These are phyloP conservation scores for Rhynchospora pubera DNA, from an alignment of 176 grass and related monocot species.

Conservation along the genomic window DNA sequence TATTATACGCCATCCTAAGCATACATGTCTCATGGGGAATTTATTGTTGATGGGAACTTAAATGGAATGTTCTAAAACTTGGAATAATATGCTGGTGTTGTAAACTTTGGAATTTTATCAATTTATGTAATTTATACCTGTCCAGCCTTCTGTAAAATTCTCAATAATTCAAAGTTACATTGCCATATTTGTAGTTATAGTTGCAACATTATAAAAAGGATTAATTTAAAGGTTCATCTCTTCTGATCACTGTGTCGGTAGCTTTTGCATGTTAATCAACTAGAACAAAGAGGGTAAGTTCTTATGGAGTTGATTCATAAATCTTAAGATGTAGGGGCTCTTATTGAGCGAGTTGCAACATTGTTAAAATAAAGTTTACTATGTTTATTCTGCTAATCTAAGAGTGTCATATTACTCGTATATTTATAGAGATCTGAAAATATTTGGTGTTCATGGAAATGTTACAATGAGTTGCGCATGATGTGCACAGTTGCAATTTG, in stretches of 20 bases:
- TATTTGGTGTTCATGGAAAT: not conserved
- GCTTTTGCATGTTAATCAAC: not conserved
- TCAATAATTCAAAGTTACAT: not conserved
- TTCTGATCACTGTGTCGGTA: not conserved
- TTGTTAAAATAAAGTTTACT: not conserved
- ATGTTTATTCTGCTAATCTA: not conserved
- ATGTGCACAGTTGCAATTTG: not conserved
- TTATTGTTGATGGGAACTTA: not conserved
- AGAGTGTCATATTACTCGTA: not conserved
- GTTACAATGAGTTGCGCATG: no score
- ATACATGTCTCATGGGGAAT: not conserved
- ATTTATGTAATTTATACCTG: not conserved
- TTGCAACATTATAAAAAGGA: not conserved
- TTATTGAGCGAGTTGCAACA: not conserved
- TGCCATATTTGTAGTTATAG: not conserved
- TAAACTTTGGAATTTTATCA: not conserved
- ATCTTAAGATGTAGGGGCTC: not conserved
- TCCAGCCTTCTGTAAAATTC: not conserved
- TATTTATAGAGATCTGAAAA: not conserved
- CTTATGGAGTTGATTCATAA: not conserved
- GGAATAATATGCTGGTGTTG: not conserved
- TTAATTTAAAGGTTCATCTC: not conserved
- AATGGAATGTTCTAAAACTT: not conserved
- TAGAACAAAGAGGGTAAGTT: not conserved
- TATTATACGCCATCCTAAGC: not conserved